These are phyloP conservation scores for Calonectria leucothoes DNA, from an alignment of 2,329 filamentous ascomycete species.

Conservation along the genomic window DNA sequence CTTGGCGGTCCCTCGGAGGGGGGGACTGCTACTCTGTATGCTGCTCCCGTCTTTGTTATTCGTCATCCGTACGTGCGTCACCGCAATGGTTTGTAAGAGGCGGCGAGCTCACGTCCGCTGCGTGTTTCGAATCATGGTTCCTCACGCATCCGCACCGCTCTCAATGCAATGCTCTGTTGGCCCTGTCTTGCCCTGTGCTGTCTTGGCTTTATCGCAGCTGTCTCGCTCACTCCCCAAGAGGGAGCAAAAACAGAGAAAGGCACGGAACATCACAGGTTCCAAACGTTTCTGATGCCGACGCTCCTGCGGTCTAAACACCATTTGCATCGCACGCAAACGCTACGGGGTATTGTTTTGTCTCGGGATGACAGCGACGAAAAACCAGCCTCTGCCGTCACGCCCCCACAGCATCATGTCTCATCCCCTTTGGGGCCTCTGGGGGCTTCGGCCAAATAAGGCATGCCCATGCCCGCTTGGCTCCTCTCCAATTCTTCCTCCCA, in stretches of 20 bases:
- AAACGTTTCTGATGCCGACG: background rate
- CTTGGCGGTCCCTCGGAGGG: background rate
- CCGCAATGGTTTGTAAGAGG: background rate
- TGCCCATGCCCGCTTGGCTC: background rate
- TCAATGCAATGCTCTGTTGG: background rate
- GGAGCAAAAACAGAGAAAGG: background rate
- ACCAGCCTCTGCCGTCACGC: constrained; percentile 24
- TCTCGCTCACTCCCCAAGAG: background rate
- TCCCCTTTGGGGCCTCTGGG: background rate
- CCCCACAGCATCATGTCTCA: background rate
- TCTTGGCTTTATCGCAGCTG: constrained; percentile 6
- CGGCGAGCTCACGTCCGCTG: background rate
- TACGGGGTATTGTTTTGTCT: constrained; percentile 20
- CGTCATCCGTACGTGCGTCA: background rate
- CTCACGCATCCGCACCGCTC: background rate
- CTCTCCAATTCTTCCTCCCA: background rate
- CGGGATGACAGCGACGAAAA: constrained; percentile 20
- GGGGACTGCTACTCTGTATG: background rate
- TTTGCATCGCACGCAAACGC: background rate
- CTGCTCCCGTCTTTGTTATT: background rate
- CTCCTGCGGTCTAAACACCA: background rate
- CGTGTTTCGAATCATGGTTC: background rate
- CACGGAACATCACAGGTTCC: background rate
- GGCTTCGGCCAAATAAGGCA: constrained; percentile 3
- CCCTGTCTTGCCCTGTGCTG: background rate